Conservation (phyloP, 2,329 filamentous ascomycete species). For the Nemania bipapillata region DNA sequence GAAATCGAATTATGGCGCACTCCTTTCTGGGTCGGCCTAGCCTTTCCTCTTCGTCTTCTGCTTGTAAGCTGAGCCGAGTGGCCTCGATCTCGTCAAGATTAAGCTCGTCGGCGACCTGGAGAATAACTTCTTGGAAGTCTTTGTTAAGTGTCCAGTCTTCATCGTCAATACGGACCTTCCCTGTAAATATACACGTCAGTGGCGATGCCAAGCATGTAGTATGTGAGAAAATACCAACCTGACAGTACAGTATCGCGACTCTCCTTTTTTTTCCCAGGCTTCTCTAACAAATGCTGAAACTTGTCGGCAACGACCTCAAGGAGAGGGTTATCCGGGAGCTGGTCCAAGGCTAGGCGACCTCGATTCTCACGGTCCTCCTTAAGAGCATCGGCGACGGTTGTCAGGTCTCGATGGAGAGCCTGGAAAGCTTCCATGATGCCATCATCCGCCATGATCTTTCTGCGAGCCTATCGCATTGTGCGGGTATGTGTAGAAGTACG, state of each 20-base stretch:
- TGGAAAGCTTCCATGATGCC: conserved; percentile 80
- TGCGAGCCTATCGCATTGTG: conserved; percentile 60
- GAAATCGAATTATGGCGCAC: conserved; percentile 85
- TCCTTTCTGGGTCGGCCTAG: conserved; percentile 79
- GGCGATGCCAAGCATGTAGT: background rate
- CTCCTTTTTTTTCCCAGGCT: conserved; percentile 76
- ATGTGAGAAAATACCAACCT: conserved; percentile 59
- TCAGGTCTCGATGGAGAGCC: conserved; percentile 85
- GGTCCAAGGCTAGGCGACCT: conserved; percentile 60
- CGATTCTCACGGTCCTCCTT: conserved; percentile 71
- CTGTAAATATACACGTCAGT: conserved; percentile 57
- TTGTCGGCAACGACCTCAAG: conserved; percentile 74
- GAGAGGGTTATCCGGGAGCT: conserved; percentile 43
- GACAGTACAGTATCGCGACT: conserved; percentile 77
- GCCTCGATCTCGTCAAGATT: conserved; percentile 91
- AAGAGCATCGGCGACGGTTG: conserved; percentile 77
- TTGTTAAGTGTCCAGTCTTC: conserved; percentile 84
- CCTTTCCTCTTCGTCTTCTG: conserved; percentile 73
- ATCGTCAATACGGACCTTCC: conserved; percentile 77
- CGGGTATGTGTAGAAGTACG: conserved; percentile 34
- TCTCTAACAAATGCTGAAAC: conserved; percentile 78
- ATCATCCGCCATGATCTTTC: conserved; percentile 73
- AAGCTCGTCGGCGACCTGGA: conserved; percentile 86
- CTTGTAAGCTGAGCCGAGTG: conserved; percentile 78
- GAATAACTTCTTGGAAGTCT: conserved; percentile 83